Evolutionary conservation across 202 grass and related monocot genomes (phyloP).

Genomic region (Elaeis oleifera): DNA sequence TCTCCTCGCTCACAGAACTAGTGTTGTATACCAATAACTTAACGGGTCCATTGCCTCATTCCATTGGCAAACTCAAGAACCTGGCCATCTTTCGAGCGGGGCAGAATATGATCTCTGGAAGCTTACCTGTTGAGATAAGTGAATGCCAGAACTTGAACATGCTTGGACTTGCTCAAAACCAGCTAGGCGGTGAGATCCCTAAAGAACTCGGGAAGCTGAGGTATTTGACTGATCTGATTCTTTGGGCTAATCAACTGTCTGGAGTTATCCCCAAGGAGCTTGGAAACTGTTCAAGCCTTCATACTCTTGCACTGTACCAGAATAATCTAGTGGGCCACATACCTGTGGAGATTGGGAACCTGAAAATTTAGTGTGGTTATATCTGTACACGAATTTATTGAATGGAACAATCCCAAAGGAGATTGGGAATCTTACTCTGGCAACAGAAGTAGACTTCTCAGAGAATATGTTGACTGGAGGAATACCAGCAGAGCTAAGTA

Average conservation of each 20-base stretch:
- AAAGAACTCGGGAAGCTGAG: constrained; percentile 62
- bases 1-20: constrained; percentile 63
- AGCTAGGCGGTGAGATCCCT: constrained; percentile 52
- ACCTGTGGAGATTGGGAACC: constrained; percentile 61
- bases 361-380: constrained; percentile 57
- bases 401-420: constrained; percentile 73
- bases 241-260: constrained; percentile 80
- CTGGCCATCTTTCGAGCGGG: constrained; percentile 62
- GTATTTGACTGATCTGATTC: constrained; percentile 61
- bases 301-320: constrained; percentile 64
- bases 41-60: constrained; percentile 56
- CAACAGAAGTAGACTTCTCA: constrained; percentile 81
- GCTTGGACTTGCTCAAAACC: constrained; percentile 94
- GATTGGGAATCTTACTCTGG: constrained; percentile 64
- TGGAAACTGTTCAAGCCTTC: constrained; percentile 69
- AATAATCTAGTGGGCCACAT: constrained; percentile 73
- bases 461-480: constrained; percentile 74
- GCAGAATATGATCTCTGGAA: constrained; percentile 82
- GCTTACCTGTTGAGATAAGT: constrained; percentile 68
- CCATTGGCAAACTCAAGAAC: constrained; percentile 67
- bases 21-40: constrained; percentile 87
- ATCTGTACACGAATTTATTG: constrained; percentile 78
- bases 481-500: constrained; percentile 69
- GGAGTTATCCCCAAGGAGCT: constrained; percentile 67
- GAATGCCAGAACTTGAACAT: constrained; percentile 52